phyloP scores from a whole-genome alignment of 108 stramenopile species.

The Cyclostephanos tholiformis region DNA sequence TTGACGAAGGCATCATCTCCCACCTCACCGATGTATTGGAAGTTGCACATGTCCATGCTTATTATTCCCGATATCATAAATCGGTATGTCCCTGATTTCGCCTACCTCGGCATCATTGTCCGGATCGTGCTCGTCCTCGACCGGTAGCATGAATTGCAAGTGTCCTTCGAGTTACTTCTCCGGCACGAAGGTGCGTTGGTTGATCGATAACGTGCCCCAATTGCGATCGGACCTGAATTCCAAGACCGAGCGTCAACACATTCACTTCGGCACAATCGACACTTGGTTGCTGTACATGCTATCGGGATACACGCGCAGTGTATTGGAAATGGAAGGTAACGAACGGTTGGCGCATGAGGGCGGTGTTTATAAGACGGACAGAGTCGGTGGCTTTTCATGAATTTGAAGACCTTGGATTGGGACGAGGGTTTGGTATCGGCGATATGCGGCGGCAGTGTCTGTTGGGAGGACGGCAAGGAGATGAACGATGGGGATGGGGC shows the following conservation, averaged over 20 bases:
- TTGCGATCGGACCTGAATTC: slow-evolving; percentile 63
- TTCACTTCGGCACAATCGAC: slow-evolving; percentile 97
- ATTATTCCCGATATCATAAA: too few species aligned
- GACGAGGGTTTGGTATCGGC: slow-evolving; percentile 71
- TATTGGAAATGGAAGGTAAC: slow-evolving; percentile 65
- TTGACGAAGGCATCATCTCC: too few species aligned
- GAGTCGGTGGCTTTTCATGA: slow-evolving; percentile 93
- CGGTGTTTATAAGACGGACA: slow-evolving; percentile 91
- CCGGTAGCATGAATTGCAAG: too few species aligned
- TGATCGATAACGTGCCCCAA: slow-evolving; percentile 87
- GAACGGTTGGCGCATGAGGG: slow-evolving; percentile 63
- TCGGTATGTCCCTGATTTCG: too few species aligned
- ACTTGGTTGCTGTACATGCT: slow-evolving; percentile 93
- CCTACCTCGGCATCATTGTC: too few species aligned
- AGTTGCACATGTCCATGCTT: too few species aligned
- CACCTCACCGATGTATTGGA: too few species aligned
- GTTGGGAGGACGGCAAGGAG: slow-evolving; percentile 21
- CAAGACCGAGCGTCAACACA: slow-evolving; percentile 45
- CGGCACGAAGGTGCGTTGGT: slow-evolving; percentile 94
- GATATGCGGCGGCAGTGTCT: slow-evolving; percentile 52
- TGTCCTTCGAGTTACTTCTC: too few species aligned
- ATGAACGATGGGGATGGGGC: too few species aligned
- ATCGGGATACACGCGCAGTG: slow-evolving; percentile 57
- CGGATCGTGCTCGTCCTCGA: too few species aligned
- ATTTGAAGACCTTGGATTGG: slow-evolving; percentile 85